phyloP scores from a whole-genome alignment of 163 green algal species.

The Prototheca wickerhamii region DNA sequence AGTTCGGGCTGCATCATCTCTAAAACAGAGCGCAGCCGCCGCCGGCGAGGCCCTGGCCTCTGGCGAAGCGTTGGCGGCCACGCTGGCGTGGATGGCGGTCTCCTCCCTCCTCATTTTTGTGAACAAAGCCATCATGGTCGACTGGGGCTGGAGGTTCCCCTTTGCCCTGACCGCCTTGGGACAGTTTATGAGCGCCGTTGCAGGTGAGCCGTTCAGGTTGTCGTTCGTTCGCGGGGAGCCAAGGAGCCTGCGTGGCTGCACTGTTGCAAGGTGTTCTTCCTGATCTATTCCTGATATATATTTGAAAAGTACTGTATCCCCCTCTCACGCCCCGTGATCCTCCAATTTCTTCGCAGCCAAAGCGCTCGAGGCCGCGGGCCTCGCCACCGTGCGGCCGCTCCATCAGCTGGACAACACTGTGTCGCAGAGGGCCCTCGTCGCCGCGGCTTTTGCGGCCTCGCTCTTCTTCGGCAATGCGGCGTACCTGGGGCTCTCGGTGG shows the following conservation, averaged over 20 bases:
- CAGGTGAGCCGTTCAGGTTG: background rate
- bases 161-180: conserved; percentile 34
- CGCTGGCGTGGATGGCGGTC: conserved; percentile 43
- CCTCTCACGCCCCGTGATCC: background rate
- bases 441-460: conserved; percentile 24
- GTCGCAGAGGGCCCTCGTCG: conserved; percentile 30
- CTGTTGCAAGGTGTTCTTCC: background rate
- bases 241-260: background rate
- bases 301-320: background rate
- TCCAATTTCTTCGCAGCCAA: background rate
- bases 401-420: conserved; percentile 3
- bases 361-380: background rate
- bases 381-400: conserved; percentile 15
- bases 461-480: conserved; percentile 48
- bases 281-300: background rate
- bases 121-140: conserved; percentile 57
- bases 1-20: background rate
- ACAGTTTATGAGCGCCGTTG: conserved; percentile 11
- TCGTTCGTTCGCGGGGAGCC: background rate
- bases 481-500: conserved; percentile 40
- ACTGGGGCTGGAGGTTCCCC: conserved; percentile 36
- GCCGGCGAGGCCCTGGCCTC: background rate
- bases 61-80: conserved; percentile 21
- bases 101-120: conserved; percentile 62
- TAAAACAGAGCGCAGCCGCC: background rate